Evolutionary conservation across 345 rosid species (phyloP).

Genomic region (Eucalyptus virginea): DNA sequence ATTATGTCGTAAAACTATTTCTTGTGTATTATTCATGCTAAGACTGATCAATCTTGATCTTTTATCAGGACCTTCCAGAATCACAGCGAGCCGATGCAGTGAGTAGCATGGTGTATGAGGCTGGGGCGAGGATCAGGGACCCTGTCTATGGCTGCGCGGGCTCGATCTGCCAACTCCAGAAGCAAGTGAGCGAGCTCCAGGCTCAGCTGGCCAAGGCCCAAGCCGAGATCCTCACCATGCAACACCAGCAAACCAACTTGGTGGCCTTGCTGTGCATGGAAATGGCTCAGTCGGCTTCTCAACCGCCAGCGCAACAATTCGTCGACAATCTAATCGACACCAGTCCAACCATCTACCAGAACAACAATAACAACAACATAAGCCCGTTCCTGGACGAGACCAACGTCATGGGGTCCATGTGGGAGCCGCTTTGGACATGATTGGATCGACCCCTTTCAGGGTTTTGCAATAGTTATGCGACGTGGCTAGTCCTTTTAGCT

Average conservation of each 20-base stretch:
- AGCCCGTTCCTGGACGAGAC: background rate
- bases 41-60: background rate
- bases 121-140: background rate
- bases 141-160: background rate
- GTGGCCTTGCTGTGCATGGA: background rate
- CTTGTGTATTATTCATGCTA: background rate
- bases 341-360: background rate
- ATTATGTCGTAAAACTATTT: background rate
- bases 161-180: background rate
- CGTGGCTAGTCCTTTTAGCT: background rate
- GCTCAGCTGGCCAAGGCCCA: background rate
- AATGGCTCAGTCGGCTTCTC: background rate
- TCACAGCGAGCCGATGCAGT: background rate
- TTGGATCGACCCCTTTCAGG: background rate
- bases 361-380: background rate
- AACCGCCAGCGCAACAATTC: background rate
- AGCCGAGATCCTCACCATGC: background rate
- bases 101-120: slow-evolving; percentile 1
- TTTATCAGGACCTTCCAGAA: background rate
- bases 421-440: background rate
- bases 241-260: background rate
- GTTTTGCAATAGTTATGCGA: background rate
- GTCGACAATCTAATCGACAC: background rate
- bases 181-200: slow-evolving; percentile 2
- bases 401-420: background rate